A percentile compares a stretch with the other conserved stretches of the same genome.
Evolutionary conservation across 768 basidiomycete species (phyloP).

Genomic region (Terana coerulea): DNA sequence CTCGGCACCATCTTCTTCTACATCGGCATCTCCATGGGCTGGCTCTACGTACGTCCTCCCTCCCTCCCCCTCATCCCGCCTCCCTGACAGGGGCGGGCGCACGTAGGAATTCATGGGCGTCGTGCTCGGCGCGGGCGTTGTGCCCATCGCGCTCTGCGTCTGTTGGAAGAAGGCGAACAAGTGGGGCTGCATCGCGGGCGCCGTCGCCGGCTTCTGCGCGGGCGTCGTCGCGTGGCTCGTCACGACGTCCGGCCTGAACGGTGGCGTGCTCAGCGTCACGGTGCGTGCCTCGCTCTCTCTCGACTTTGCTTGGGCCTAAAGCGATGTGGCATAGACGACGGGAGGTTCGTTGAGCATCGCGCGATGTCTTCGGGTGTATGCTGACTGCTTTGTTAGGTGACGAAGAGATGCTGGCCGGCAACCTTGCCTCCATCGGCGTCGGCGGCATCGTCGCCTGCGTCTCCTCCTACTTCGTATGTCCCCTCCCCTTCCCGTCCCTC

Average conservation of each 20-base stretch:
- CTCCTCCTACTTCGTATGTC: constrained; percentile 59
- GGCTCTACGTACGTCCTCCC: constrained; percentile 69
- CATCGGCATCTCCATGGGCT: constrained; percentile 90
- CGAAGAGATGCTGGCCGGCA: constrained; percentile 82
- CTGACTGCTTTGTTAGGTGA: constrained; percentile 33
- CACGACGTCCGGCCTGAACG: constrained; percentile 68
- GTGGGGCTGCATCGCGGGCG: constrained; percentile 75
- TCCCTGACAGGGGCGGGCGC: background rate
- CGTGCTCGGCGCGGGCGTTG: constrained; percentile 79
- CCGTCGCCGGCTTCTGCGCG: constrained; percentile 62
- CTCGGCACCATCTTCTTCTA: constrained; percentile 84
- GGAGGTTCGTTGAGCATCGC: constrained; percentile 39
- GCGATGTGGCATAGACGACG: constrained; percentile 33
- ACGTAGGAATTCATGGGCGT: constrained; percentile 83
- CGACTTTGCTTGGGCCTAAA: background rate
- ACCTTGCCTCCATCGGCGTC: constrained; percentile 79
- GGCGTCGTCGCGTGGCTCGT: constrained; percentile 86
- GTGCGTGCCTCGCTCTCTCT: constrained; percentile 32
- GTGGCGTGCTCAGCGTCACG: constrained; percentile 64
- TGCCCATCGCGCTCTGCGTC: constrained; percentile 81
- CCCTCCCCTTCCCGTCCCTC: background rate
- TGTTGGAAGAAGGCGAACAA: constrained; percentile 87
- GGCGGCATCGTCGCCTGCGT: constrained; percentile 73
- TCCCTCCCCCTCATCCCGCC: background rate
- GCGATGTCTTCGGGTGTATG: background rate